These are phyloP conservation scores for Lodderomyces orthopsilosis DNA, from an alignment of 1,139 yeast genomes.

Conservation along the genomic window DNA sequence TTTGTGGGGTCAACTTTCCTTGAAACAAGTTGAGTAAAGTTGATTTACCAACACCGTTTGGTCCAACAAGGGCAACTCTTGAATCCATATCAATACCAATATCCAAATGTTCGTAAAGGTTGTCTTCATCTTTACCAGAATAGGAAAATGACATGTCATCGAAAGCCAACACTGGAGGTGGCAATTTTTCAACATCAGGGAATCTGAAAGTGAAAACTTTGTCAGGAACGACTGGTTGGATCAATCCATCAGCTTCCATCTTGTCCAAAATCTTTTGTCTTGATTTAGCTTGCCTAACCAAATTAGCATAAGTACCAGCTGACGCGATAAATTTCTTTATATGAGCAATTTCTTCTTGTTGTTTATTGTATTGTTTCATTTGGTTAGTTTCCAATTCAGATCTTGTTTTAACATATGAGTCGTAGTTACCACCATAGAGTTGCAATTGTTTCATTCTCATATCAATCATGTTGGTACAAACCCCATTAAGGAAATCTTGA, in stretches of 20 bases:
- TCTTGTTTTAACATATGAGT: slow-evolving; percentile 93
- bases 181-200: slow-evolving; percentile 94
- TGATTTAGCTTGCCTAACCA: slow-evolving; percentile 98
- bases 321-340: slow-evolving; percentile 98
- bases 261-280: slow-evolving; percentile 98
- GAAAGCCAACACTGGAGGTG: slow-evolving; percentile 97
- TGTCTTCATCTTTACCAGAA: slow-evolving; percentile 82
- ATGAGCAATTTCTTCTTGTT: slow-evolving; percentile 98
- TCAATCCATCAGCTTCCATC: slow-evolving; percentile 99
- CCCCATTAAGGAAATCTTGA: slow-evolving; percentile 99
- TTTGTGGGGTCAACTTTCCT: slow-evolving; percentile 84
- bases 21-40: slow-evolving; percentile 95
- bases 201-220: slow-evolving; percentile 91
- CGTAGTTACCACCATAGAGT: slow-evolving; percentile 97
- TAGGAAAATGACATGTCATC: slow-evolving; percentile 93
- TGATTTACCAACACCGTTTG: slow-evolving; percentile 99
- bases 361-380: slow-evolving; percentile 95
- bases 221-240: slow-evolving; percentile 90
- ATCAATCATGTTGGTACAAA: slow-evolving; percentile 96
- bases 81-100: slow-evolving; percentile 99
- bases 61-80: slow-evolving; percentile 96
- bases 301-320: slow-evolving; percentile 99
- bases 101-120: slow-evolving; percentile 84
- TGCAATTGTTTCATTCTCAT: slow-evolving; percentile 77
- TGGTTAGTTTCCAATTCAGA: slow-evolving; percentile 92